Evolutionary conservation across 352 stramenopile species (phyloP).

Genomic region (Phytophthora hibernalis): DNA sequence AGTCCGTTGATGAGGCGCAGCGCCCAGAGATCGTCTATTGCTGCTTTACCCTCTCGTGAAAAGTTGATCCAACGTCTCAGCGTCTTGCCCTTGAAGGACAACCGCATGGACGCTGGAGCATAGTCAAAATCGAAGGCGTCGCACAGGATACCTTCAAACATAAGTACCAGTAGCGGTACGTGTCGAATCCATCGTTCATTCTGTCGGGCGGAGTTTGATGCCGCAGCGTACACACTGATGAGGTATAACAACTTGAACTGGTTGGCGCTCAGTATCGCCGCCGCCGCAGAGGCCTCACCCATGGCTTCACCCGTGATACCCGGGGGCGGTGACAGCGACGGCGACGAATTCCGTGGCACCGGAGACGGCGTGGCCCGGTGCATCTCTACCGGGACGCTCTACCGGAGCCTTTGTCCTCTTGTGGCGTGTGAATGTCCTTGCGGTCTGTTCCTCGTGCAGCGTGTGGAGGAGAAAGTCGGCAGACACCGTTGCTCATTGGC

Average conservation of each 20-base stretch:
- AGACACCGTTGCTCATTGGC: constrained; percentile 42
- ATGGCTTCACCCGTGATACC: constrained; percentile 22
- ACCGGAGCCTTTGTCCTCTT: constrained; percentile 10
- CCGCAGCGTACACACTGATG: constrained; percentile 94
- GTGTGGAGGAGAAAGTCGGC: constrained; percentile 24
- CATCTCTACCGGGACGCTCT: constrained; percentile 18
- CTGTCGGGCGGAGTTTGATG: constrained; percentile 87
- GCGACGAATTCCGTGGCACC: constrained; percentile 7
- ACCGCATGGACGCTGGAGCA: constrained; percentile 93
- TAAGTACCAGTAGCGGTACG: constrained; percentile 94
- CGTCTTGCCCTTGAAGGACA: constrained; percentile 92
- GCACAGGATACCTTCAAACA: constrained; percentile 96
- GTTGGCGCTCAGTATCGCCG: constrained; percentile 89
- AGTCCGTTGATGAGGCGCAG: constrained; percentile 94
- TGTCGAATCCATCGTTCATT: constrained; percentile 97
- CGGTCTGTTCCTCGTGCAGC: constrained; percentile 10
- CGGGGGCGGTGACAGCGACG: constrained; percentile 21
- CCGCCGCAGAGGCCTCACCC: constrained; percentile 23
- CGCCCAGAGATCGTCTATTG: constrained; percentile 95
- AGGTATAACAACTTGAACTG: constrained; percentile 97
- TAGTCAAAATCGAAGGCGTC: constrained; percentile 98
- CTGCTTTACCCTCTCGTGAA: constrained; percentile 94
- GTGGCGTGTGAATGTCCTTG: constrained; percentile 17
- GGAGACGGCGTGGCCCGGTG: constrained; percentile 19
- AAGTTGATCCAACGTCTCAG: constrained; percentile 93